Conservation (phyloP, 2,329 filamentous ascomycete species). For the Trichophyton mentagrophytes region DNA sequence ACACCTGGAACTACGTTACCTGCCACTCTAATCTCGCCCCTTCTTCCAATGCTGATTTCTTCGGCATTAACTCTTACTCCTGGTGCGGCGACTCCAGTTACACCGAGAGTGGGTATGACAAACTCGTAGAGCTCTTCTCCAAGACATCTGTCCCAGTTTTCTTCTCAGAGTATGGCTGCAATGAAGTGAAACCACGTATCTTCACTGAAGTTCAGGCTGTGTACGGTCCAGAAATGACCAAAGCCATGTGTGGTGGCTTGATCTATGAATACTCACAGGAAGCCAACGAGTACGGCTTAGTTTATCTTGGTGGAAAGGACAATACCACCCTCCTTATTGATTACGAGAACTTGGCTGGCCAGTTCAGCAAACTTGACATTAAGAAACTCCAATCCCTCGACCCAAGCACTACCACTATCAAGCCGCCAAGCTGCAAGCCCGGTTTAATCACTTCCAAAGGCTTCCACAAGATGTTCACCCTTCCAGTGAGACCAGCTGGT, state of each 20-base stretch:
- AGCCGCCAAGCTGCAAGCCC: conserved; percentile 51
- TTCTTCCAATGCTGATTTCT: conserved; percentile 48
- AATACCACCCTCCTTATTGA: conserved; percentile 49
- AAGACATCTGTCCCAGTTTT: conserved; percentile 49
- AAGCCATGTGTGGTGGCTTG: conserved; percentile 45
- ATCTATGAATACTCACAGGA: conserved; percentile 41
- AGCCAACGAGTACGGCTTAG: conserved; percentile 42
- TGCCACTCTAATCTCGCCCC: conserved; percentile 41
- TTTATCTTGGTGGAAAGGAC: conserved; percentile 47
- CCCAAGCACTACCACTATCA: conserved; percentile 41
- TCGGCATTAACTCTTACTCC: conserved; percentile 56
- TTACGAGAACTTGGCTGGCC: conserved; percentile 59
- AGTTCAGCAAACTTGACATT: conserved; percentile 66
- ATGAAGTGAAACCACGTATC: conserved; percentile 42
- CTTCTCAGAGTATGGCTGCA: conserved; percentile 57
- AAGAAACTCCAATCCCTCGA: conserved; percentile 51
- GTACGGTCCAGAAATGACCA: conserved; percentile 48
- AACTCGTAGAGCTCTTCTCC: conserved; percentile 46
- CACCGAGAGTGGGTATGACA: conserved; percentile 42
- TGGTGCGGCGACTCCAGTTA: conserved; percentile 51
- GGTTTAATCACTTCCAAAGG: conserved; percentile 51
- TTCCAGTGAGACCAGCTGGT: conserved; percentile 56
- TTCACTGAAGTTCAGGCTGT: conserved; percentile 51
- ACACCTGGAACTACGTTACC: conserved; percentile 49
- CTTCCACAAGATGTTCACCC: conserved; percentile 68